Evolutionary conservation across 306 rosid species (phyloP).

Genomic region (Sophora flavescens): DNA sequence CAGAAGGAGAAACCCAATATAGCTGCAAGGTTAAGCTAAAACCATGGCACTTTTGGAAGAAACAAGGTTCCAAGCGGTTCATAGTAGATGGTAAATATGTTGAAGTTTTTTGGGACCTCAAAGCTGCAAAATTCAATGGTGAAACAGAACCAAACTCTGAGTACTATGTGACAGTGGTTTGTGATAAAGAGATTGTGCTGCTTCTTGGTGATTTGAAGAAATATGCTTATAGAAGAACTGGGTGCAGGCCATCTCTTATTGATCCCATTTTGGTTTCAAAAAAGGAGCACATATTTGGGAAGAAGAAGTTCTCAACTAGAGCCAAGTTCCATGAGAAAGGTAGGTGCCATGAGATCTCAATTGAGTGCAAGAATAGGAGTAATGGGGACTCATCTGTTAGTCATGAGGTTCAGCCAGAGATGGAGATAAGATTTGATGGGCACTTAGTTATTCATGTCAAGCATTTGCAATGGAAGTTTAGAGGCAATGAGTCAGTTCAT

Average conservation of each 20-base stretch:
- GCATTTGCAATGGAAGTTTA: conserved; percentile 95
- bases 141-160: conserved; percentile 80
- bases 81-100: conserved; percentile 66
- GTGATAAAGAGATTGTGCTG: conserved; percentile 74
- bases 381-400: not conserved
- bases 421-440: conserved; percentile 90
- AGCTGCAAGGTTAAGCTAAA: conserved; percentile 88
- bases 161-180: conserved; percentile 79
- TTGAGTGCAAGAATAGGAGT: conserved; percentile 66
- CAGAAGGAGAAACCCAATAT: conserved; percentile 56
- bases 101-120: conserved; percentile 85
- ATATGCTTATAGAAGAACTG: conserved; percentile 73
- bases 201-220: conserved; percentile 83
- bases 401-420: conserved; percentile 79
- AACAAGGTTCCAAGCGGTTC: conserved; percentile 83
- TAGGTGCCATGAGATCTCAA: conserved; percentile 68
- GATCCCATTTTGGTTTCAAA: conserved; percentile 77
- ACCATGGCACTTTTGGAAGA: conserved; percentile 96
- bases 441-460: conserved; percentile 71
- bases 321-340: conserved; percentile 70
- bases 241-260: conserved; percentile 72
- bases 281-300: conserved; percentile 82
- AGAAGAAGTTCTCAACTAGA: conserved; percentile 69
- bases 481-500: conserved; percentile 78
- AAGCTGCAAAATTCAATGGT: conserved; percentile 76